Percentiles rank a stretch among this genome's conserved stretches.
Evolutionary conservation across 73 alveolate species (phyloP).

Genomic region (Urostyla sp.): DNA sequence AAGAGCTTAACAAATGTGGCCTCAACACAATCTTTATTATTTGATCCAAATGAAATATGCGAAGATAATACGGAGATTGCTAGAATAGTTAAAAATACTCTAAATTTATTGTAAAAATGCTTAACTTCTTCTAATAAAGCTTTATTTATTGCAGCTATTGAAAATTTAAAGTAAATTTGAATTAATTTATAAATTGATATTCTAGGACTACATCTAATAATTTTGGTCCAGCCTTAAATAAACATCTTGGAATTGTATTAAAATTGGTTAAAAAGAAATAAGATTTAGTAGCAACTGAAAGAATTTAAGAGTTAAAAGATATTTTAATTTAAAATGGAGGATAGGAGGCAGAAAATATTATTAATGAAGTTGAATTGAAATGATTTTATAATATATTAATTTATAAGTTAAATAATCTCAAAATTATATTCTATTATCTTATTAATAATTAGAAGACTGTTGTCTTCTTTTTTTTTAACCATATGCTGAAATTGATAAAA

Average conservation of each 20-base stretch:
- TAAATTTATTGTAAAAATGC: conserved; percentile 39
- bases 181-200: neutral
- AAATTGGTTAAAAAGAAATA: conserved; percentile 33
- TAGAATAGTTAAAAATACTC: conserved; percentile 21
- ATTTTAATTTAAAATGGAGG: conserved; percentile 46
- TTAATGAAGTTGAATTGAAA: conserved; percentile 6
- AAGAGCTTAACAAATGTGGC: conserved; percentile 17
- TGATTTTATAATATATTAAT: no score
- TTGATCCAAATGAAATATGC: conserved; percentile 39
- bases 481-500: no score
- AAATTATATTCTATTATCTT: no score
- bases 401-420: no score
- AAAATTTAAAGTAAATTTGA: conserved; percentile 30
- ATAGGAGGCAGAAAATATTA: conserved; percentile 34
- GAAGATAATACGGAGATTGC: conserved; percentile 52
- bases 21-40: conserved; percentile 4
- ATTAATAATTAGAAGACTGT: no score
- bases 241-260: conserved; percentile 34
- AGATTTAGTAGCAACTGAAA: conserved; percentile 48
- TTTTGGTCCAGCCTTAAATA: conserved; percentile 59
- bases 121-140: conserved; percentile 38
- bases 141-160: conserved; percentile 52
- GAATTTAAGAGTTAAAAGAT: conserved; percentile 28
- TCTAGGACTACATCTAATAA: conserved; percentile 44
- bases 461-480: no score